Conservation (phyloP, 129 eudicot genomes). For the Dittrichia graveolens region DNA sequence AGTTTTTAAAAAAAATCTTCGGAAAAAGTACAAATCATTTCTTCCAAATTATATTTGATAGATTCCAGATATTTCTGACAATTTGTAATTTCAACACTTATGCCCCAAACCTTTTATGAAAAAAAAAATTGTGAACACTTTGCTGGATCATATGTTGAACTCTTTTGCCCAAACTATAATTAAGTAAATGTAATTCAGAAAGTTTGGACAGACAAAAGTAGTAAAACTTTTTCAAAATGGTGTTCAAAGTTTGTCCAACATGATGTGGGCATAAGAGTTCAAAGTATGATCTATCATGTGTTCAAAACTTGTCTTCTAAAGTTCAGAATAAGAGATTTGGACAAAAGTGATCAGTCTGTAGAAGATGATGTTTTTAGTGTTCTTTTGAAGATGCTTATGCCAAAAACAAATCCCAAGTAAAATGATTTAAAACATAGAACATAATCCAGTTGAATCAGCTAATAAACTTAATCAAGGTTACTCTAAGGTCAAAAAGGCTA, state of each 20-base stretch:
- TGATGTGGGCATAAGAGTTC: background rate
- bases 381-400: background rate
- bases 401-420: background rate
- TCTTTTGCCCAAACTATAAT: conserved; percentile 7
- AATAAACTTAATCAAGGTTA: background rate
- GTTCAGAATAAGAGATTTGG: background rate
- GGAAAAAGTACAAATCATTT: background rate
- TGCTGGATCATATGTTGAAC: background rate
- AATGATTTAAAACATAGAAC: background rate
- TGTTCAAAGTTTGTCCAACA: background rate
- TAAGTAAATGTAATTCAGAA: background rate
- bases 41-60: background rate
- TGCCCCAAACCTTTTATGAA: background rate
- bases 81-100: background rate
- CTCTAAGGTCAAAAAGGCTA: background rate
- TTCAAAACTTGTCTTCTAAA: background rate
- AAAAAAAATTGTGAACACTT: background rate
- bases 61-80: background rate
- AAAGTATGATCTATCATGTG: background rate
- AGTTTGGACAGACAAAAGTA: background rate
- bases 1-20: no score
- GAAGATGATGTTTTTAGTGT: background rate
- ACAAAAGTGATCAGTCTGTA: background rate
- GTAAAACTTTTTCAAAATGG: background rate
- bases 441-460: conserved; percentile 14